Evolutionary conservation across 2,329 filamentous ascomycete species (phyloP).

Genomic region (Macrophomina pseudophaseolina): DNA sequence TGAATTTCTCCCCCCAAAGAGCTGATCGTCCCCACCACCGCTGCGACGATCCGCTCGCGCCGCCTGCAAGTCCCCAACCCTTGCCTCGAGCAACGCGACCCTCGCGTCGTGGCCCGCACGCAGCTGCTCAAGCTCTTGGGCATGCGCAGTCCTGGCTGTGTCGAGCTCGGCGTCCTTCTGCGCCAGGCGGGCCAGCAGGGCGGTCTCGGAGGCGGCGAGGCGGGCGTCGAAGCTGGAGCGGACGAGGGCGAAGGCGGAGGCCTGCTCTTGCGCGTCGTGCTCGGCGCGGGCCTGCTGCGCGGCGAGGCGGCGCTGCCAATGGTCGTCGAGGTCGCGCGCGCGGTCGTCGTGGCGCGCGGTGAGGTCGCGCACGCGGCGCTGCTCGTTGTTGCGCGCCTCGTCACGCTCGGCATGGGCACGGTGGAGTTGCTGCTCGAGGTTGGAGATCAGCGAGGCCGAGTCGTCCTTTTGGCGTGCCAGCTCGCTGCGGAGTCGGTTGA

Average conservation of each 20-base stretch:
- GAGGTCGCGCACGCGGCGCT: constrained; percentile 11
- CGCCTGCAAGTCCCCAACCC: neutral
- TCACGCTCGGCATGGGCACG: neutral
- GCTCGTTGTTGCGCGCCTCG: constrained; percentile 20
- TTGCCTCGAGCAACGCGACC: constrained; percentile 1
- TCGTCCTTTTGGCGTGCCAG: constrained; percentile 3
- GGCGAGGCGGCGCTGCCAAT: constrained; percentile 13
- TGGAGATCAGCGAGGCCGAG: neutral
- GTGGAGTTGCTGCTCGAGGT: constrained; percentile 17
- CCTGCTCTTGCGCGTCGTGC: constrained; percentile 18
- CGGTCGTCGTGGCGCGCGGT: constrained; percentile 13
- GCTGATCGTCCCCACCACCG: no score
- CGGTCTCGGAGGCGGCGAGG: constrained; percentile 17
- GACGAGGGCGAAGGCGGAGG: constrained; percentile 18
- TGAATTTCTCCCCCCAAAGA: no score
- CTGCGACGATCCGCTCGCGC: neutral
- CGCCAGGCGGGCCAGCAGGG: constrained; percentile 9
- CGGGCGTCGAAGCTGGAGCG: constrained; percentile 21
- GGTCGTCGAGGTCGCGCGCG: constrained; percentile 3
- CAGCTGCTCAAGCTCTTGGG: constrained; percentile 21
- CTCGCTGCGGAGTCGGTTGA: neutral
- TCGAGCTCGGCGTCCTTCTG: constrained; percentile 23
- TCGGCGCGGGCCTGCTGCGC: constrained; percentile 13
- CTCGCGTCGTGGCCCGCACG: constrained; percentile 18
- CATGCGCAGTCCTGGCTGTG: neutral